These are phyloP conservation scores for Garcia nutans DNA, from an alignment of 345 rosid species.

Conservation along the genomic window DNA sequence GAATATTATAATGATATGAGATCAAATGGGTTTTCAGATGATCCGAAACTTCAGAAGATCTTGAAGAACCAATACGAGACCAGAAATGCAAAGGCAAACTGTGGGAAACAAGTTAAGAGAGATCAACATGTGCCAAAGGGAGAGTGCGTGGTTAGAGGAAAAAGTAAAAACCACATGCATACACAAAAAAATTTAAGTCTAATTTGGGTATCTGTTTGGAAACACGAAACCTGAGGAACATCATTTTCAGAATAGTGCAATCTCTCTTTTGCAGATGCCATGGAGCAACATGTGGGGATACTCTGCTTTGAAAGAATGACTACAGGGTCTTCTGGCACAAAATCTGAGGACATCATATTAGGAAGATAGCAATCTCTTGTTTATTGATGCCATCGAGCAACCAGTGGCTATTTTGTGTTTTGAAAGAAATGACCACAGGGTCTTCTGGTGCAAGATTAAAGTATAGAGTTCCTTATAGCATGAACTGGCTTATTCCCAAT, in stretches of 20 bases:
- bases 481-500: not conserved
- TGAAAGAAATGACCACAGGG: not conserved
- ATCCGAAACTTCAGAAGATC: conserved; percentile 69
- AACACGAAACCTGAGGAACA: not conserved
- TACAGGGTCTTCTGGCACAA: not conserved
- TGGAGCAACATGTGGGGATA: not conserved
- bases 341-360: not conserved
- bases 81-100: conserved; percentile 21
- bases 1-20: conserved; percentile 66
- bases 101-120: conserved; percentile 23
- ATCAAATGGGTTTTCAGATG: conserved; percentile 57
- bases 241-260: not conserved
- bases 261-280: not conserved
- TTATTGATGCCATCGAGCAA: not conserved
- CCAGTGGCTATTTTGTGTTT: not conserved
- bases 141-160: conserved; percentile 16
- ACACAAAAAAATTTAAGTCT: not conserved
- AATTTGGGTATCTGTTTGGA: not conserved
- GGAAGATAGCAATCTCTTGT: not conserved
- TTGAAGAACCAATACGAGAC: conserved; percentile 36
- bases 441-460: not conserved
- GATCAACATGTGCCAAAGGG: conserved; percentile 17
- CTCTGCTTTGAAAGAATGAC: not conserved
- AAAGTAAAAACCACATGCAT: not conserved
- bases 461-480: not conserved